A percentile compares a stretch with the other conserved stretches of the same genome.
Evolutionary conservation across 371 early-diverging fungal species (phyloP).

Genomic region (Rhizoclosmatium hyalinum): DNA sequence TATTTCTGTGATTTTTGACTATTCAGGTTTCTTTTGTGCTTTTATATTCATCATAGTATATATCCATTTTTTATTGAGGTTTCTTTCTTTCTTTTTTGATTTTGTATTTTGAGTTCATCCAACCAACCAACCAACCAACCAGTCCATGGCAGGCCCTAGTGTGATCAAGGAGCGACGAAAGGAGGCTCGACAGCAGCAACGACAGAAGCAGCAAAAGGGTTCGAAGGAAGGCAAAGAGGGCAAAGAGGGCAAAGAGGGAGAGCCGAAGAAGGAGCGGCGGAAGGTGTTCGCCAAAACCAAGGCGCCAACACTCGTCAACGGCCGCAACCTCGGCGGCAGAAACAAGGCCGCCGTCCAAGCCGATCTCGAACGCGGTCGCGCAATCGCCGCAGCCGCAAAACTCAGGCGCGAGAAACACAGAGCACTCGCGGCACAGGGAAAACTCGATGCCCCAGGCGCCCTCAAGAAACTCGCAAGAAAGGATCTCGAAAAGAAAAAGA

Average conservation of each 20-base stretch:
- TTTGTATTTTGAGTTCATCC: too few relatives aligned
- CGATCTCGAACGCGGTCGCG: slow-evolving; percentile 17
- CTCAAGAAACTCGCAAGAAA: background rate
- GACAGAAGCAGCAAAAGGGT: background rate
- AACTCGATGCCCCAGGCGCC: background rate
- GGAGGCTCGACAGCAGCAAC: background rate
- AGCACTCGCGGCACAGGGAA: background rate
- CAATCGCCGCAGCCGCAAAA: slow-evolving; percentile 16
- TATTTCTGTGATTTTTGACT: background rate
- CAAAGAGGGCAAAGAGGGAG: too few relatives aligned
- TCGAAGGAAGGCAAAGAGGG: background rate
- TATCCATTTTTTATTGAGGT: too few relatives aligned
- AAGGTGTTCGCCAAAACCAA: background rate
- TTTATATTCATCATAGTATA: background rate
- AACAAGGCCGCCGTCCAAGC: slow-evolving; percentile 8
- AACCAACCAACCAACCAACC: too few relatives aligned
- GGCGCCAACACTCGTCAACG: background rate
- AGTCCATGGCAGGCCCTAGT: too few relatives aligned
- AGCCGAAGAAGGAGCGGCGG: background rate
- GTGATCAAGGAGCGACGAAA: background rate
- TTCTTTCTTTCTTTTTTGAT: too few relatives aligned
- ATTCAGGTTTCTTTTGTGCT: background rate
- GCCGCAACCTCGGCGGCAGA: slow-evolving; percentile 21
- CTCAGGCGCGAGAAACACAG: slow-evolving; percentile 6
- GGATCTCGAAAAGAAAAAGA: background rate